phyloP scores from a whole-genome alignment of 176 grass and related monocot species.

The Saccharum officinarum region DNA sequence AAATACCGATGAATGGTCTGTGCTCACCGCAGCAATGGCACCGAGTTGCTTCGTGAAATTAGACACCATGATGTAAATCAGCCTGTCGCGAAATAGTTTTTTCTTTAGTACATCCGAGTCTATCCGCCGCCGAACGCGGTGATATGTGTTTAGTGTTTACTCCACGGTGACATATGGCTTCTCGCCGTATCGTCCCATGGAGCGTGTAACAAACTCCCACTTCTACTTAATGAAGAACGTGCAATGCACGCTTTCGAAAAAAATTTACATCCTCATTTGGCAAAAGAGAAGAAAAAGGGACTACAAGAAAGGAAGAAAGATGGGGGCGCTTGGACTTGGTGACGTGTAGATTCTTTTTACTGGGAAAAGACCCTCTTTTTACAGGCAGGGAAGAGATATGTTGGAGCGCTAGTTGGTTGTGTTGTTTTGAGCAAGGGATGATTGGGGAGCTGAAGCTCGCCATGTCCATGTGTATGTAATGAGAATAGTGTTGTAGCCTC shows the following conservation, averaged over 20 bases:
- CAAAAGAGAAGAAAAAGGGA: not conserved
- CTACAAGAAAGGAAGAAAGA: not conserved
- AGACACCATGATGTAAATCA: conserved; percentile 21
- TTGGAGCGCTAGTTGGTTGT: not conserved
- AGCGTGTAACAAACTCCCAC: too few species aligned
- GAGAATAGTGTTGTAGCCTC: not conserved
- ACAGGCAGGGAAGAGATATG: not conserved
- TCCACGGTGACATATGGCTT: too few species aligned
- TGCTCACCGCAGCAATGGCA: not conserved
- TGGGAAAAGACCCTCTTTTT: not conserved
- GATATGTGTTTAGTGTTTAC: too few species aligned
- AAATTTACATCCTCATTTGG: not conserved
- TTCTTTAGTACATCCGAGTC: too few species aligned
- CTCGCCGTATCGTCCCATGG: too few species aligned
- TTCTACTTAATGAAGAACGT: too few species aligned
- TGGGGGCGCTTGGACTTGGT: not conserved
- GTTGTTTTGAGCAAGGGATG: conserved; percentile 1
- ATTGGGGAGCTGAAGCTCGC: not conserved
- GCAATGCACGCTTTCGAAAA: too few species aligned
- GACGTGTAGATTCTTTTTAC: not conserved
- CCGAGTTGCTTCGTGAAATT: conserved; percentile 6
- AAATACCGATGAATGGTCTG: conserved; percentile 17
- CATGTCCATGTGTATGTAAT: conserved; percentile 10
- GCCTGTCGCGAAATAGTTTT: too few species aligned
- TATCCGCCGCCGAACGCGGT: too few species aligned